phyloP scores from a whole-genome alignment of 495 filamentous ascomycete genomes.

The Elasticomyces elasticus region DNA sequence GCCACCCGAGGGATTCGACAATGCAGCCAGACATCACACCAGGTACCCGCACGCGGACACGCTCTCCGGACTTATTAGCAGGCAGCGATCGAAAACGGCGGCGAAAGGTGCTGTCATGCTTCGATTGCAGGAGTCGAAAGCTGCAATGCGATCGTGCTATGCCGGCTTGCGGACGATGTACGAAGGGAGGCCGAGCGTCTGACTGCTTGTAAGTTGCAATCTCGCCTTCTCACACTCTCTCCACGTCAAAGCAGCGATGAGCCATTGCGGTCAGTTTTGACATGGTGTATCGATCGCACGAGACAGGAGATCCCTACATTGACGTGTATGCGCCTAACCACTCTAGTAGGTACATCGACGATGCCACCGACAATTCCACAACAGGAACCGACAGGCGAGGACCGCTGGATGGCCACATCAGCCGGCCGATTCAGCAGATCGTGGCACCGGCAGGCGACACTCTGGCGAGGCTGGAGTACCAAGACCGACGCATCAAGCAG shows the following conservation, averaged over 20 bases:
- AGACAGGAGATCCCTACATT: too few relatives aligned
- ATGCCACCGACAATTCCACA: not conserved
- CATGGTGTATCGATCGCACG: too few relatives aligned
- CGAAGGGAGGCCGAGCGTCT: conserved; percentile 16
- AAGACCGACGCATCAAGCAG: conserved; percentile 17
- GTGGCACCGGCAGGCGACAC: conserved; percentile 4
- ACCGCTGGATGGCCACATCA: conserved; percentile 4
- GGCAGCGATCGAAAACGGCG: conserved; percentile 20
- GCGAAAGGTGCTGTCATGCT: conserved; percentile 24
- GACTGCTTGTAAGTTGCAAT: conserved; percentile 19
- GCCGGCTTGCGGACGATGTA: conserved; percentile 22
- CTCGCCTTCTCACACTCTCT: too few relatives aligned
- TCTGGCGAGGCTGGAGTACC: conserved; percentile 17
- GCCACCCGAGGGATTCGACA: too few relatives aligned
- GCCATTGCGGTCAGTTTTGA: too few relatives aligned
- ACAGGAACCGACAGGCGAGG: not conserved
- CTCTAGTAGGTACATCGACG: not conserved
- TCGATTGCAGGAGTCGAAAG: conserved; percentile 22
- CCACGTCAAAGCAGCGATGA: not conserved
- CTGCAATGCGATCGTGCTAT: conserved; percentile 23
- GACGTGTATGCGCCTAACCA: too few relatives aligned
- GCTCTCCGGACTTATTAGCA: conserved; percentile 5
- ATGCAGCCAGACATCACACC: conserved; percentile 1
- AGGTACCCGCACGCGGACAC: not conserved
- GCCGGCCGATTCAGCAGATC: conserved; percentile 6